Conservation (phyloP, 2,329 filamentous ascomycete genomes). For the Alternaria brassicae region DNA sequence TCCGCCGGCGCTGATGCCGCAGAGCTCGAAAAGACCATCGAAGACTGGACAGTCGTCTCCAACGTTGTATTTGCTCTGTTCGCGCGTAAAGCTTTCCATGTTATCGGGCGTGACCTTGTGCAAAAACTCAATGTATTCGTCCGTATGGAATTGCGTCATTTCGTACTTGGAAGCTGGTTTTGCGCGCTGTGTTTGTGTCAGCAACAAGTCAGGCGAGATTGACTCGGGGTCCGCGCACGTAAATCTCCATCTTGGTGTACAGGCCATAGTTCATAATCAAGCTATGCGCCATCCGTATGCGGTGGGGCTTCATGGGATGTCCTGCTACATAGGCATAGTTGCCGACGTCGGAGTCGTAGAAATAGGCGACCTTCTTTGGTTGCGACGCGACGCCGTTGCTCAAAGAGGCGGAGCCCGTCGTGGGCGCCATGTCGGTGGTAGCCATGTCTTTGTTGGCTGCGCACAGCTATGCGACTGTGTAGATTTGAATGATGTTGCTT, state of each 20-base stretch:
- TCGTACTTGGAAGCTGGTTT: slow-evolving; percentile 69
- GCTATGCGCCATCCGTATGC: slow-evolving; percentile 70
- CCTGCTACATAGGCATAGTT: slow-evolving; percentile 92
- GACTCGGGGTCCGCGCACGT: slow-evolving; percentile 55
- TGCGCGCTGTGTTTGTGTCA: slow-evolving; percentile 45
- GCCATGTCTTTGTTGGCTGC: slow-evolving; percentile 26
- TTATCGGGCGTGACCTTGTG: slow-evolving; percentile 96
- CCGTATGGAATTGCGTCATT: slow-evolving; percentile 77
- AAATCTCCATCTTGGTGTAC: slow-evolving; percentile 78
- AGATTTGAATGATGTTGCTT: neutral
- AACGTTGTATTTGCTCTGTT: slow-evolving; percentile 81
- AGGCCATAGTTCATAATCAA: slow-evolving; percentile 76
- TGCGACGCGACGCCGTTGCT: slow-evolving; percentile 38
- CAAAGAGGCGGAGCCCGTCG: slow-evolving; percentile 18
- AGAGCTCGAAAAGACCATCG: slow-evolving; percentile 74
- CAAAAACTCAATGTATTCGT: slow-evolving; percentile 75
- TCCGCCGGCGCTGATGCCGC: slow-evolving; percentile 72
- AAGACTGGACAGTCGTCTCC: slow-evolving; percentile 71
- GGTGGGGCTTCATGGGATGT: slow-evolving; percentile 72
- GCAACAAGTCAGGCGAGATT: neutral
- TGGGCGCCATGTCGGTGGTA: slow-evolving; percentile 5
- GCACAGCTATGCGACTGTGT: slow-evolving; percentile 23
- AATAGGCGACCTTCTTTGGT: slow-evolving; percentile 89
- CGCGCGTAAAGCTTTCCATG: slow-evolving; percentile 90
- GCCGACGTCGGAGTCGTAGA: slow-evolving; percentile 97